These are phyloP conservation scores for Chaetomium olivaceum DNA, from an alignment of 2,329 filamentous ascomycete genomes.

Conservation along the genomic window DNA sequence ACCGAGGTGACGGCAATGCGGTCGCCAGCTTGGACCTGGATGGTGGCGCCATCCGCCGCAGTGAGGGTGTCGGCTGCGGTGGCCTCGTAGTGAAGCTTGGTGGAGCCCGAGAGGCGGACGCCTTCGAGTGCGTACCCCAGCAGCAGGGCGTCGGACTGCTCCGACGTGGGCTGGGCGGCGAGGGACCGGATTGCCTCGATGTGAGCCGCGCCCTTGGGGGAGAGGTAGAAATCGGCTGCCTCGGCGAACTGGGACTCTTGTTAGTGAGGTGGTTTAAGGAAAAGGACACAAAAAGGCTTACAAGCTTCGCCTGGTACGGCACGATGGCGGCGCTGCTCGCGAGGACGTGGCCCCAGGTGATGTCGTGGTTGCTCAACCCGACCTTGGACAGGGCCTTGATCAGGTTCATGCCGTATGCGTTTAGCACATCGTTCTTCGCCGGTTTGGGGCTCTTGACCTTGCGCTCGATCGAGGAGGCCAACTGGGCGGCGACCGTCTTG, in stretches of 20 bases:
- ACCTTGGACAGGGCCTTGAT: constrained; percentile 64
- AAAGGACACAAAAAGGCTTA: constrained; percentile 41
- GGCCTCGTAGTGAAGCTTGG: constrained; percentile 57
- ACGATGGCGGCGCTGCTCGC: constrained; percentile 67
- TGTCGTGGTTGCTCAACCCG: constrained; percentile 63
- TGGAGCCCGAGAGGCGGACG: constrained; percentile 65
- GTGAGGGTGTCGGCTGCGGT: constrained; percentile 46
- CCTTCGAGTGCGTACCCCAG: constrained; percentile 72
- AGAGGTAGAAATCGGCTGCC: constrained; percentile 71
- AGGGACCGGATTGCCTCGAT: constrained; percentile 62
- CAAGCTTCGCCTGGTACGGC: constrained; percentile 68
- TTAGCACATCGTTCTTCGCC: constrained; percentile 56
- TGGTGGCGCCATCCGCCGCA: constrained; percentile 53
- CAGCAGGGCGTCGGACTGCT: constrained; percentile 63
- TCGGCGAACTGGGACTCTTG: constrained; percentile 60
- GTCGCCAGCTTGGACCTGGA: constrained; percentile 57
- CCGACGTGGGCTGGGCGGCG: constrained; percentile 54
- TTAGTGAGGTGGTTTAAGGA: constrained; percentile 15
- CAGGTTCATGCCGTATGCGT: constrained; percentile 64
- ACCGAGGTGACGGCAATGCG: constrained; percentile 66
- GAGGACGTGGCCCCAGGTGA: constrained; percentile 70
- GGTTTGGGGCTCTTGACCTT: constrained; percentile 62
- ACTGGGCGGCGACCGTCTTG: constrained; percentile 56
- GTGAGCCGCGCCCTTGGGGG: constrained; percentile 55
- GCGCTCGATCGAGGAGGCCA: constrained; percentile 62